Evolutionary conservation across 2,329 filamentous ascomycete species (phyloP), one percentile per base, ranked within the genome.

Genomic region (Aspergillus unguis): DNA sequence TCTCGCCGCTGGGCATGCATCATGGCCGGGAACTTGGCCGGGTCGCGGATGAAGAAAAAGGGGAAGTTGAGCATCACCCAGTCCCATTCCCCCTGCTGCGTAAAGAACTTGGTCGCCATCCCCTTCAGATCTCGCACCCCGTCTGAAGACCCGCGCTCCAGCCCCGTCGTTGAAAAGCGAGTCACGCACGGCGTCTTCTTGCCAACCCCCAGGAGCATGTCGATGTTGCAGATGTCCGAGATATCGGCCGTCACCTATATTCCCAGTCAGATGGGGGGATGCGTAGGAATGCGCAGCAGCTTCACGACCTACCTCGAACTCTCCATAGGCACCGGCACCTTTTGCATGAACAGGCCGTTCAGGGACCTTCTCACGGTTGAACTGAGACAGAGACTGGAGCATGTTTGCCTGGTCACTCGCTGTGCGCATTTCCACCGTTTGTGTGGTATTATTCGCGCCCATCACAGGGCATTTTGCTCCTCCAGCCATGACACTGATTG

Each of bases 1-100:
- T 90, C 76, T 10, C 86, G 77, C 76, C 89, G 89, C 67, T 89
- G 86, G 0, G 85, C 87, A 66, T 88, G 86, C 48, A 88, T 88
- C 63, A 88, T 85, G 63, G 85, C 75, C 23, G 86, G 86, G 65
- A 88, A 89, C 69, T 90, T 88, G 57, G 84, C 79, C 0, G 86
- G 84, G 56, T 90, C 86, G 49, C 86, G 77, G 17, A 89, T 65
- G 71, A 90, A 90, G 77, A 90, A 90, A 2, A 88, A 82, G 0
- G 86, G 86, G 0, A 84, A 88, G 65, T 89, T 89, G 75, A 88
- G 88, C 55, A 81, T 82, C 8, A 88, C 85, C 68, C 85, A 77
- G 62, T 88, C 85, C 79, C 82, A 87, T 59, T 88, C 88, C 11
- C 86, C 86, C 60, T 89, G 82, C n/a, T 85, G 81, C 0, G 86